Evolutionary conservation across 768 basidiomycete species (phyloP).

Genomic region (Trametopsis cervina): DNA sequence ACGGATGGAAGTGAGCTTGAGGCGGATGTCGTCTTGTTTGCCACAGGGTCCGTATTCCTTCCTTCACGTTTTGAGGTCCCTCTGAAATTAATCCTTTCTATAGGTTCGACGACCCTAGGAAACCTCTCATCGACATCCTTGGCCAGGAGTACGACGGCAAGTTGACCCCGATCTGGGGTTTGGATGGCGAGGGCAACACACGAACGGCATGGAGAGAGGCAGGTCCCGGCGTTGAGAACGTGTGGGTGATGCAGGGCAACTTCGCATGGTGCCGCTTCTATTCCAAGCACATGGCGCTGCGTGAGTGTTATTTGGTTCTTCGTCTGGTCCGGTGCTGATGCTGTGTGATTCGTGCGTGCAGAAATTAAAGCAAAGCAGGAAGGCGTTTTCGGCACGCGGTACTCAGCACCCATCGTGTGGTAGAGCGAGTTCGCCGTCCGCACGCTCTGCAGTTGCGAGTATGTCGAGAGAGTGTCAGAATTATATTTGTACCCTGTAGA

Average conservation of each 20-base stretch:
- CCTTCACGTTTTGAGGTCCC: too few relatives aligned
- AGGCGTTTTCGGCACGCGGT: constrained; percentile 30
- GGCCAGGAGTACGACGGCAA: constrained; percentile 37
- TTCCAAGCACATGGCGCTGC: constrained; percentile 60
- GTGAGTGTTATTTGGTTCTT: constrained; percentile 33
- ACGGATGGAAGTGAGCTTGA: constrained; percentile 18
- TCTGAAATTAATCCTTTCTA: too few relatives aligned
- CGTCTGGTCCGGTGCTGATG: too few relatives aligned
- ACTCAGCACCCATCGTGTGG: constrained; percentile 16
- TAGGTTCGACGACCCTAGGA: constrained; percentile 11
- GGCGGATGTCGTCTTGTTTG: constrained; percentile 24
- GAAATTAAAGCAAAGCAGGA: constrained; percentile 69
- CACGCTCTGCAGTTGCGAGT: too few relatives aligned
- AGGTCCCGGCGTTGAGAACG: constrained; percentile 34
- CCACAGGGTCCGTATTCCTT: constrained; percentile 16
- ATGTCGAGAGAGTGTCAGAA: too few relatives aligned
- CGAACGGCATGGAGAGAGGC: constrained; percentile 43
- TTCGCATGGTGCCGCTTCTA: constrained; percentile 57
- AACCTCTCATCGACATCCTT: constrained; percentile 26
- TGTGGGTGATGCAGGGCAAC: constrained; percentile 61
- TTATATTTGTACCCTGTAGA: too few relatives aligned
- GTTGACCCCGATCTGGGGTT: constrained; percentile 54
- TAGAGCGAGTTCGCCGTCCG: too few relatives aligned
- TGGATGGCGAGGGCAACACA: constrained; percentile 60
- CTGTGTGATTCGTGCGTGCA: constrained; percentile 25